Evolutionary conservation across 2,329 filamentous ascomycete species (phyloP), one percentile per base, ranked within the genome.

Genomic region (Ophiostoma piceae): DNA sequence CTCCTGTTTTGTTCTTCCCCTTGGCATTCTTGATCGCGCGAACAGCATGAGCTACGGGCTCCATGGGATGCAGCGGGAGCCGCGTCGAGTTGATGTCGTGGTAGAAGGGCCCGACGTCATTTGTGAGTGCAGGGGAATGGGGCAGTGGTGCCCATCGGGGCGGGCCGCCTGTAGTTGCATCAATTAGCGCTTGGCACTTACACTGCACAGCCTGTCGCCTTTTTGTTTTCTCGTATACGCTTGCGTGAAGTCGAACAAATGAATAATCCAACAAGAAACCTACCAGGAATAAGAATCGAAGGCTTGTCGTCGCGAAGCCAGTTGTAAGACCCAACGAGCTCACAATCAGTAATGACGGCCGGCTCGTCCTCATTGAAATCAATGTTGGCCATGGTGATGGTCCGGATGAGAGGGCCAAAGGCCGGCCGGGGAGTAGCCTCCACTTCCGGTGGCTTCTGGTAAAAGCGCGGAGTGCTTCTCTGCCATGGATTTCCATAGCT

Each of bases 11-110:
- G 19, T n/a, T n/a, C 16, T n/a, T n/a, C 43, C 80, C 77, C 74
- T 9, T 77, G 74, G 74, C 1, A 86, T 71, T 1, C 81, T 37
- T 0, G 76, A 76, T 26, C 51, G n/a, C 9, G 51, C 51, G n/a
- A 22, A 64, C 1, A 75, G 74, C 7, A 86, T 78, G 0, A 82
- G 32, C 60, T 19, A 64, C 79, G 0, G 86, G 82, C 69, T 87
- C 84, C 26, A 83, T 78, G 0, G 85, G 84, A 73, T 86, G 82
- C 2, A 74, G 73, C 1, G 84, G 81, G 69, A 79, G 85, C 2
- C 77, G 79, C 0, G 84, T 84, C 0, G 84, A 82, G 71, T 88
- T 88, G 2, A 78, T 75, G 73, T 88, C 86, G 2, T 84, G 83
- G 71, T 80, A 87, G 73, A 83, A 87, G 0, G 77, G 73, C 1